A percentile compares a stretch with the other conserved stretches of the same genome.
Evolutionary conservation across 495 filamentous ascomycete genomes (phyloP).

Genomic region (Tuber indicum): DNA sequence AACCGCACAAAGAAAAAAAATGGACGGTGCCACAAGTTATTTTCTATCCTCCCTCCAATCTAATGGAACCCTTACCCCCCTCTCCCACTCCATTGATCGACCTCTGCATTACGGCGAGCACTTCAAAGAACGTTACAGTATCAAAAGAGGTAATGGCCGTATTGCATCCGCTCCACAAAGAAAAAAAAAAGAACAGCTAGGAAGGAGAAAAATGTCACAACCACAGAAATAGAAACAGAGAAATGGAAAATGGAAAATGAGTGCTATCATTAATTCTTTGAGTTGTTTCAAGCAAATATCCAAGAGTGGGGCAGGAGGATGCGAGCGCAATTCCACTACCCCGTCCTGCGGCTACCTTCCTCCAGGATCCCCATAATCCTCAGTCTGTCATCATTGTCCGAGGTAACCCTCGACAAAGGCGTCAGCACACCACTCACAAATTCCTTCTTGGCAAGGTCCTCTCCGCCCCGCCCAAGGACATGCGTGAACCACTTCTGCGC

Average conservation of each 20-base stretch:
- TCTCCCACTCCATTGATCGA: background rate
- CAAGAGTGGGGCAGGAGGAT: background rate
- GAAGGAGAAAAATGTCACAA: background rate
- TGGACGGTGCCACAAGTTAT: background rate
- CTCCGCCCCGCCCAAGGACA: conserved; percentile 51
- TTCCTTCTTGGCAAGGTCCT: conserved; percentile 32
- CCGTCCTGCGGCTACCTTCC: conserved; percentile 35
- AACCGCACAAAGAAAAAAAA: background rate
- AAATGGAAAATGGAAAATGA: background rate
- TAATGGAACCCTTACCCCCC: background rate
- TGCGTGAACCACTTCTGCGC: conserved; percentile 58
- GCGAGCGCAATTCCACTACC: conserved; percentile 7
- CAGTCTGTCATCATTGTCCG: conserved; percentile 25
- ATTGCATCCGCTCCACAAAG: background rate
- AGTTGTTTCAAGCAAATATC: background rate
- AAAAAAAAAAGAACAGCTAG: background rate
- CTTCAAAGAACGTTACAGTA: background rate
- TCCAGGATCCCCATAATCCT: conserved; percentile 24
- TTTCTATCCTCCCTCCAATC: background rate
- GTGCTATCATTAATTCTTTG: background rate
- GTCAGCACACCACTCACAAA: conserved; percentile 42
- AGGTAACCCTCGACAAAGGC: conserved; percentile 18
- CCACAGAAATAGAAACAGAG: background rate
- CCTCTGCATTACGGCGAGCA: background rate
- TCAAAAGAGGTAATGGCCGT: background rate